A percentile compares a stretch with the other conserved stretches of the same genome.
phyloP scores from a whole-genome alignment of 768 basidiomycete species.

The Hygrocybe coccinea region DNA sequence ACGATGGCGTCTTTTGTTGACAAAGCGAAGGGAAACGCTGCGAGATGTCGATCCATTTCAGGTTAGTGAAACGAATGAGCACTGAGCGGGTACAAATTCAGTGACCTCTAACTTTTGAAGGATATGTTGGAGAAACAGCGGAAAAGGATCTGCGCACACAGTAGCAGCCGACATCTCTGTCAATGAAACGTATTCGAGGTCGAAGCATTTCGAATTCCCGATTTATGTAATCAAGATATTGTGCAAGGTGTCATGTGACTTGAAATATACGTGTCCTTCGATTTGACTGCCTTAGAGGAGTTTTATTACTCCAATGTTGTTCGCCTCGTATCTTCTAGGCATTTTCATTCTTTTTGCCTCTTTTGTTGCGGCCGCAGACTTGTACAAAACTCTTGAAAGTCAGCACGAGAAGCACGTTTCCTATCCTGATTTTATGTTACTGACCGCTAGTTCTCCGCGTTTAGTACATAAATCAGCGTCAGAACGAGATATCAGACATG shows the following conservation, averaged over 20 bases:
- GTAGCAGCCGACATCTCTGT: not conserved
- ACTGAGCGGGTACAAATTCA: not conserved
- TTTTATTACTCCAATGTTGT: conserved; percentile 23
- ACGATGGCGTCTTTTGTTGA: conserved; percentile 43
- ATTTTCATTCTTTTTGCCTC: conserved; percentile 34
- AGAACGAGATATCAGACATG: conserved; percentile 84
- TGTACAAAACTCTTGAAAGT: conserved; percentile 83
- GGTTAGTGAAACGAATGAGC: not conserved
- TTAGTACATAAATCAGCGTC: conserved; percentile 70
- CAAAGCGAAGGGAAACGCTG: conserved; percentile 51
- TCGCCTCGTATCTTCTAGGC: conserved; percentile 32
- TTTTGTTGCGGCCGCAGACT: conserved; percentile 55
- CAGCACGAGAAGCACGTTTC: conserved; percentile 31
- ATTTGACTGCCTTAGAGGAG: not conserved
- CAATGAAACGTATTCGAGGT: not conserved
- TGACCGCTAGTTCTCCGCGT: conserved; percentile 25
- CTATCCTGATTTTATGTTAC: conserved; percentile 15
- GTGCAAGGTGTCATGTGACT: not conserved
- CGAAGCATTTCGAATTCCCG: not conserved
- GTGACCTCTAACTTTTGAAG: conserved; percentile 34
- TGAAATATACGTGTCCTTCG: not conserved
- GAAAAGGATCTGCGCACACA: not conserved
- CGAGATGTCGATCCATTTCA: not conserved
- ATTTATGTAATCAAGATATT: too few relatives aligned
- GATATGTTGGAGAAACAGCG: not conserved